Evolutionary conservation across 2,329 filamentous ascomycete genomes (phyloP).

Genomic region (Fusarium marasasianum): DNA sequence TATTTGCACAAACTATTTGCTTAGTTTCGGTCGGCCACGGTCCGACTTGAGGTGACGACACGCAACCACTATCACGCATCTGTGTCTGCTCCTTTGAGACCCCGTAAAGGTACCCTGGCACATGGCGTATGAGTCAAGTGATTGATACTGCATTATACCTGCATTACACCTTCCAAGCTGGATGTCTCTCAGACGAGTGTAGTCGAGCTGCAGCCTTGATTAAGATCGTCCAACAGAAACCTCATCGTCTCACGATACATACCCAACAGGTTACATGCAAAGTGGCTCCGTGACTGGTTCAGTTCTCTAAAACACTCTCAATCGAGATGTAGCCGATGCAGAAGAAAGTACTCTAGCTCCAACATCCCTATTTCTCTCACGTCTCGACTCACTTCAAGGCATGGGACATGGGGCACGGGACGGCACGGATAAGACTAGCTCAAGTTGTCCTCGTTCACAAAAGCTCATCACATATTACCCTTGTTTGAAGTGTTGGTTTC

Average conservation of each 20-base stretch:
- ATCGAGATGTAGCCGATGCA: slow-evolving; percentile 26
- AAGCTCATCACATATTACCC: slow-evolving; percentile 13
- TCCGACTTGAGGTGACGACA: slow-evolving; percentile 16
- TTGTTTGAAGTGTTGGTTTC: slow-evolving; percentile 20
- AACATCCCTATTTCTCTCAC: slow-evolving; percentile 4
- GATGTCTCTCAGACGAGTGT: slow-evolving; percentile 5
- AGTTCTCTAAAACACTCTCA: slow-evolving; percentile 2
- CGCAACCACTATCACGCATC: slow-evolving; percentile 29
- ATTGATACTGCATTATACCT: slow-evolving; percentile 35
- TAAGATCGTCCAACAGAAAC: slow-evolving; percentile 25
- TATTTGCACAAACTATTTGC: slow-evolving; percentile 3
- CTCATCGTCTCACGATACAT: slow-evolving; percentile 8
- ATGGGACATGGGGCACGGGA: slow-evolving; percentile 14
- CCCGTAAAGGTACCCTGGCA: slow-evolving; percentile 38
- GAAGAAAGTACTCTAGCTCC: slow-evolving; percentile 10
- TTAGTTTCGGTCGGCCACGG: slow-evolving; percentile 19
- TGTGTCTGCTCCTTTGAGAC: slow-evolving; percentile 16
- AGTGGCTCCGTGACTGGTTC: slow-evolving; percentile 23
- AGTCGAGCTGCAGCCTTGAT: slow-evolving; percentile 33
- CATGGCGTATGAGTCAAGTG: slow-evolving; percentile 46
- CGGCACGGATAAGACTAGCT: slow-evolving; percentile 18
- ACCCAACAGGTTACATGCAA: slow-evolving; percentile 40
- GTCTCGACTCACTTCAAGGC: slow-evolving; percentile 15
- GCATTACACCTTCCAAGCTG: slow-evolving; percentile 32
- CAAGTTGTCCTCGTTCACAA: not conserved